Evolutionary conservation across 176 grass and related monocot genomes (phyloP).

Genomic region (Bothriochloa decipiens): DNA sequence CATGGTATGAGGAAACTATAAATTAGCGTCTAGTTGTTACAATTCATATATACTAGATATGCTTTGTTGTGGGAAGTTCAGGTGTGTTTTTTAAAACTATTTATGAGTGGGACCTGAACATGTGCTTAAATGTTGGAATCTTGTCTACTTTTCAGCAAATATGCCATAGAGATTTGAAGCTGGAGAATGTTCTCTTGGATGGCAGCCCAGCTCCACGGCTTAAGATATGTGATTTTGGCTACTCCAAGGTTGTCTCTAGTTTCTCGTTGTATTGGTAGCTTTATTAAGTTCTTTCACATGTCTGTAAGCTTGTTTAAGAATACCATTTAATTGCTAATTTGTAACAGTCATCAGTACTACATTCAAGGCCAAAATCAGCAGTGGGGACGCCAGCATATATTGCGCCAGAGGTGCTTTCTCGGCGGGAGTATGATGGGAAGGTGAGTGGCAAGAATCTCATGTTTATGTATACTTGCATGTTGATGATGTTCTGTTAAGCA

Average conservation of each 20-base stretch:
- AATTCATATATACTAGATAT: conserved; percentile 32
- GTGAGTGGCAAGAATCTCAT: conserved; percentile 42
- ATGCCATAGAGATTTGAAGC: conserved; percentile 87
- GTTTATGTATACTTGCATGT: conserved; percentile 18
- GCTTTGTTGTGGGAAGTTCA: conserved; percentile 35
- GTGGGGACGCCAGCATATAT: conserved; percentile 86
- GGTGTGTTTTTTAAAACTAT: conserved; percentile 45
- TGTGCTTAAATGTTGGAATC: conserved; percentile 44
- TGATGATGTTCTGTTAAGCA: conserved; percentile 33
- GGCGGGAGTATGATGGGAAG: conserved; percentile 79
- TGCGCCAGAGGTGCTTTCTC: conserved; percentile 73
- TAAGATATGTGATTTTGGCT: conserved; percentile 91
- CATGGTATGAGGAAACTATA: conserved; percentile 56
- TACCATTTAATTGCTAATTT: conserved; percentile 23
- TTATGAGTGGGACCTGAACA: conserved; percentile 36
- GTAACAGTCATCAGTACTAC: conserved; percentile 72
- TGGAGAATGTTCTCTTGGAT: conserved; percentile 82
- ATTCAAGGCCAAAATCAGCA: conserved; percentile 89
- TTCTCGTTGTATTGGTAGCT: neutral
- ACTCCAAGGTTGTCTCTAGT: conserved; percentile 66
- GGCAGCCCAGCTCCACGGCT: conserved; percentile 62
- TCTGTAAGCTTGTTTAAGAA: conserved; percentile 6
- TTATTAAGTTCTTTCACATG: conserved; percentile 23
- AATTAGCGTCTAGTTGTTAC: conserved; percentile 17
- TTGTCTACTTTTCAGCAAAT: conserved; percentile 70